Evolutionary conservation across 108 stramenopile genomes (phyloP), one percentile per base, ranked within the genome.

Genomic region (Pseudonitzschia pungens): DNA sequence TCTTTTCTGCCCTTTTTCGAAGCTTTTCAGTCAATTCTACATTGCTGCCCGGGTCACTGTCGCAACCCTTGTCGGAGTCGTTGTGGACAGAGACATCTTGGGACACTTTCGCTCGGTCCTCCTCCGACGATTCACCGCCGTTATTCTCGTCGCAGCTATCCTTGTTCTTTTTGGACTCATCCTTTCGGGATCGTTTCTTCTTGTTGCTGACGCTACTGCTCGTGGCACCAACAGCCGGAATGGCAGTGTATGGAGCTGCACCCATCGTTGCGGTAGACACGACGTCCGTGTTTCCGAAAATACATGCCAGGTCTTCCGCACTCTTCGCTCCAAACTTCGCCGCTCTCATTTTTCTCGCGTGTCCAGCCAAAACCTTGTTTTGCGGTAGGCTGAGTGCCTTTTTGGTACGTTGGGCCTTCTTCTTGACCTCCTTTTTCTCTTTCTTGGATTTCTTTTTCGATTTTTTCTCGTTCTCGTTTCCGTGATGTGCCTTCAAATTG

Each of bases 331-430:
- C 68, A 67, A 95, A 89, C 64, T 95, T 95, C 24, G 94, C 89
- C 70, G 87, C 84, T 32, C 94, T 74, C 84, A 91, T 87, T 66
- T 92, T 92, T 0, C 79, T 68, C 10, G 92, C 89, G 64, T 92
- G 90, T 14, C 89, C 90, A 40, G 92, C 89, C 41, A 83, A 86
- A 4, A 92, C 89, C 57, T 83, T 86, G 70, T 95, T 95, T 51
- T 85, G 83, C 2, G 94, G 81, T 7, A 95, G 72, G n/a, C 60
- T 74, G 20, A 82, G 22, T 32, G 52, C 67, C 36, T 76, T 62
- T 45, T 73, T 43, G 65, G 76, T 84, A 68, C 70, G 72, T 65
- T 77, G 59, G 42, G 68, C 44, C 59, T 78, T 84, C 68, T 77
- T 77, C 65, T 75, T 71, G 58, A 50, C 75, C 42, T 76, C 84